Conservation (phyloP, 139 green algal species). For the Deuterostichococcus epilithicus region DNA sequence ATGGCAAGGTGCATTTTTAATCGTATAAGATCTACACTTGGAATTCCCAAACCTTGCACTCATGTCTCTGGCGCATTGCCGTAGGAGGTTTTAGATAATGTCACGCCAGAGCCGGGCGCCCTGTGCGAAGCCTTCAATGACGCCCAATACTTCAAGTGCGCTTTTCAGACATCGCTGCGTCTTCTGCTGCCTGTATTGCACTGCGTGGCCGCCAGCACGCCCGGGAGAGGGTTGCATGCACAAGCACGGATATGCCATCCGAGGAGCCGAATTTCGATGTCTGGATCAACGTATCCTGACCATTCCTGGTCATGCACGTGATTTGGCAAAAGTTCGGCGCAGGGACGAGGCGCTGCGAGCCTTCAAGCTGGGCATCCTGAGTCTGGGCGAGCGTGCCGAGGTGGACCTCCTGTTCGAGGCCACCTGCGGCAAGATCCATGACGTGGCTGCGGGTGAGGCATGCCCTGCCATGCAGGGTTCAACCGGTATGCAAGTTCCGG, state of each 20-base stretch:
- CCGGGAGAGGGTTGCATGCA: no score
- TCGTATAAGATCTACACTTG: no score
- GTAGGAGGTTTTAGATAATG: neutral
- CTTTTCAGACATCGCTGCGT: neutral
- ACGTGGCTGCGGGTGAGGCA: slow-evolving; percentile 18
- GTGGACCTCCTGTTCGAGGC: slow-evolving; percentile 51
- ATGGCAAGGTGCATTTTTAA: no score
- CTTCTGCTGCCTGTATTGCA: neutral
- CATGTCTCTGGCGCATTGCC: no score
- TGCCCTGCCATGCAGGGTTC: no score
- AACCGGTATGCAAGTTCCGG: no score
- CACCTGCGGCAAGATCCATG: slow-evolving; percentile 26
- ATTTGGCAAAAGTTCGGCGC: no score
- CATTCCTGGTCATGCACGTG: no score
- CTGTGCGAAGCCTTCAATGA: slow-evolving; percentile 55
- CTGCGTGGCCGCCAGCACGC: neutral
- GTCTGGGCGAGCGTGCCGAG: slow-evolving; percentile 50
- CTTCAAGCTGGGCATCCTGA: slow-evolving; percentile 64
- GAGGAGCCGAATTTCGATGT: no score
- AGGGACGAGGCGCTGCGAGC: slow-evolving; percentile 43
- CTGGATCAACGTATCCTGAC: no score
- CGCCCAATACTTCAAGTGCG: slow-evolving; percentile 55
- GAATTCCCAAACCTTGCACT: no score
- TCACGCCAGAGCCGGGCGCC: neutral
- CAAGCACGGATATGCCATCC: neutral